Evolutionary conservation across 306 rosid genomes (phyloP).

Genomic region (Fragaria ananassa): DNA sequence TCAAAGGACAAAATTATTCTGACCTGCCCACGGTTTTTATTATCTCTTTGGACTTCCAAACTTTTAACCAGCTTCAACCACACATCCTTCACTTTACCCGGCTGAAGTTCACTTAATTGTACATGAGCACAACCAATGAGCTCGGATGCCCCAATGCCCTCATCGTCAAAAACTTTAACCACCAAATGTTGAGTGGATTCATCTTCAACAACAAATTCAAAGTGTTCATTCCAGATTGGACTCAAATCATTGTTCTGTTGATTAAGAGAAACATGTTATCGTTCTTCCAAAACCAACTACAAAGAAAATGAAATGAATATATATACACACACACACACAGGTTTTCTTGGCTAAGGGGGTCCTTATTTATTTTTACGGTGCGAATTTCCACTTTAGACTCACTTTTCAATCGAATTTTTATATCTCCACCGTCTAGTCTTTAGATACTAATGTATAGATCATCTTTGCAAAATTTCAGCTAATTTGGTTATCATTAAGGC

Average conservation of each 20-base stretch:
- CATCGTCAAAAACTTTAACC: slow-evolving; percentile 73
- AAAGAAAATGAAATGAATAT: slow-evolving; percentile 7
- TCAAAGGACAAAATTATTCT: slow-evolving; percentile 25
- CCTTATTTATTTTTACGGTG: no score
- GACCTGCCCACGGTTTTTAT: slow-evolving; percentile 87
- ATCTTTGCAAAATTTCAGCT: no score
- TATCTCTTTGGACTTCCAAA: slow-evolving; percentile 84
- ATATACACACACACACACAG: neutral
- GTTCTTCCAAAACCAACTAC: slow-evolving; percentile 24
- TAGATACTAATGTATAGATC: no score
- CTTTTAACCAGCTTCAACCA: slow-evolving; percentile 98
- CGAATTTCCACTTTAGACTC: no score
- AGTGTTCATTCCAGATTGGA: slow-evolving; percentile 98
- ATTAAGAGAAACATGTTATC: slow-evolving; percentile 15
- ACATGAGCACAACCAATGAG: slow-evolving; percentile 66
- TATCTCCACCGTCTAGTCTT: no score
- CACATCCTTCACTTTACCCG: slow-evolving; percentile 88
- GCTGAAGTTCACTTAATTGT: slow-evolving; percentile 68
- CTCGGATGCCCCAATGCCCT: slow-evolving; percentile 79
- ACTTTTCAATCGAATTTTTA: no score
- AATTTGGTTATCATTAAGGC: no score
- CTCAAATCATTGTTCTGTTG: slow-evolving; percentile 85
- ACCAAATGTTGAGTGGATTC: slow-evolving; percentile 73
- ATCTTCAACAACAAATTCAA: slow-evolving; percentile 86
- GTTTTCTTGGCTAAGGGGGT: no score